A percentile compares a stretch with the other conserved stretches of the same genome.
Conservation (phyloP, 768 basidiomycete species). For the Rickenella mellea region DNA sequence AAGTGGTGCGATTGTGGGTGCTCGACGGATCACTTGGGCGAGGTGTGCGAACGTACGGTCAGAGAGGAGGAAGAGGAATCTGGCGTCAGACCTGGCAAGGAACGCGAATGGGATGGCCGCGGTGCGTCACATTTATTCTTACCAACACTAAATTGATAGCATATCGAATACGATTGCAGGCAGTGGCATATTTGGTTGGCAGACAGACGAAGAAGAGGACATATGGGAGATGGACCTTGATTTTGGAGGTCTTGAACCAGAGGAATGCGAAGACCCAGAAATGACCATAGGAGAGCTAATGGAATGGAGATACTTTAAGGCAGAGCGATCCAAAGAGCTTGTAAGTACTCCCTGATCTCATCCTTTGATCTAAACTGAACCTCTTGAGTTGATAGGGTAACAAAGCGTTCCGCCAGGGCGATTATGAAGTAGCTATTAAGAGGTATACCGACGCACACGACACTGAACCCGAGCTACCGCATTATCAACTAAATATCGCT, state of each 20-base stretch:
- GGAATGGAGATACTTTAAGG: slow-evolving; percentile 63
- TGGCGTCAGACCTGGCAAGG: slow-evolving; percentile 51
- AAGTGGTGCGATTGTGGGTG: slow-evolving; percentile 82
- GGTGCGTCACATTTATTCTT: slow-evolving; percentile 23
- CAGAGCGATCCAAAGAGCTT: slow-evolving; percentile 63
- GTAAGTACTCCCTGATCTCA: slow-evolving; percentile 24
- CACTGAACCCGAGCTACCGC: slow-evolving; percentile 64
- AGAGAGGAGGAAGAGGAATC: slow-evolving; percentile 59
- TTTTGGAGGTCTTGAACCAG: slow-evolving; percentile 46
- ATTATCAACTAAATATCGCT: slow-evolving; percentile 70
- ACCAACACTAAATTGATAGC: background rate
- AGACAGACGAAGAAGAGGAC: slow-evolving; percentile 67
- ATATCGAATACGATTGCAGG: no score
- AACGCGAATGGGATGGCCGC: slow-evolving; percentile 69
- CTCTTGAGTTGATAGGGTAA: slow-evolving; percentile 42
- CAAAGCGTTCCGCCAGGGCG: slow-evolving; percentile 52
- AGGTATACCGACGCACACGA: slow-evolving; percentile 51
- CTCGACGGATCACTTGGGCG: slow-evolving; percentile 68
- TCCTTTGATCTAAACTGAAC: slow-evolving; percentile 2
- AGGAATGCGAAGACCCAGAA: slow-evolving; percentile 34
- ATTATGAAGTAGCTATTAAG: slow-evolving; percentile 43
- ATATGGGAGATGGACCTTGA: slow-evolving; percentile 67
- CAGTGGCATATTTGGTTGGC: slow-evolving; percentile 65
- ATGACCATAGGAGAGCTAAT: slow-evolving; percentile 69
- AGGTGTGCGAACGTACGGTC: slow-evolving; percentile 68